Evolutionary conservation across 306 rosid species (phyloP), one percentile per base, ranked within the genome.

Genomic region (Corylus heterophylla): DNA sequence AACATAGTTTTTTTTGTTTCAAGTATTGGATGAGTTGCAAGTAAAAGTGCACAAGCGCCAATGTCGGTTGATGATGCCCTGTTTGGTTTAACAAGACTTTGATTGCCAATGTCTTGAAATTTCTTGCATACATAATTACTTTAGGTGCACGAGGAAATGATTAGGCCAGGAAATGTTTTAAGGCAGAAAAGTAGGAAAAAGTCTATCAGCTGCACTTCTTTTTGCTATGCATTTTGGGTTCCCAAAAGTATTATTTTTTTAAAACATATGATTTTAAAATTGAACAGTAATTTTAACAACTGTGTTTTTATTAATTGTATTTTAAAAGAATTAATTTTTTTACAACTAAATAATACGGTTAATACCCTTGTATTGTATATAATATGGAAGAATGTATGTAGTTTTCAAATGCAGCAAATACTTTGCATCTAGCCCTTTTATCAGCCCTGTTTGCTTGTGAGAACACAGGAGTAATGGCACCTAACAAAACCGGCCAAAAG

Each of bases 61-160:
- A 31, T 17, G 71, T 66, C 37, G 13, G 50, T 17, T 3, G 48
- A 48, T 66, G 50, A 66, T 37, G 14, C 44, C 20, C 2, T 16
- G 71, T 66, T 3, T 37, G 48, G 49, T 35, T 37, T 16, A 39
- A 39, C 29, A 8, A 17, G 49, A 8, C 49, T 37, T 42, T 67
- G 50, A 67, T 27, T 37, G 71, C 6, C 16, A 7, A 0, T 39
- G 8, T 39, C 25, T 27, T 5, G n/a, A 55, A 31, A 8, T 68
- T 8, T 51, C 3, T 54, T 74, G 16, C 29, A 35, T 25, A n/a
- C 84, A 89, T 86, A 47, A 89, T 86, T 85, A 66, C 80, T 71
- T 78, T 72, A 17, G 50, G 18, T 67, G 84, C 87, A 80, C 84
- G 79, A 73, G 84, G 56, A 79, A 80, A 86, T 86, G 73, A 88